phyloP scores from a whole-genome alignment of 352 stramenopile genomes.

The Pythium oligandrum region DNA sequence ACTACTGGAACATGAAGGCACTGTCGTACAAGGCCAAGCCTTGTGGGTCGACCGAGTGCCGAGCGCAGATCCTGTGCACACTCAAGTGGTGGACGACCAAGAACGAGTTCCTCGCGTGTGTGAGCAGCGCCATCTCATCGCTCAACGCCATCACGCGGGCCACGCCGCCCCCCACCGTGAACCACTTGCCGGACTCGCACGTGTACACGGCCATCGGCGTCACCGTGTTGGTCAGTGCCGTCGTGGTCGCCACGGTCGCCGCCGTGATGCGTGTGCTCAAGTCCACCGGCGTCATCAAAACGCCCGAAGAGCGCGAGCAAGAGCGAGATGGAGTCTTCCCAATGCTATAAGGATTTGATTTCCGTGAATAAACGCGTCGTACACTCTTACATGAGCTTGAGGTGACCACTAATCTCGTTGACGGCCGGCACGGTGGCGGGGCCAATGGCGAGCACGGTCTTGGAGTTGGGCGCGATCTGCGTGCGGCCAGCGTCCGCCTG shows the following conservation, averaged over 20 bases:
- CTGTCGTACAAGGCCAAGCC: conserved; percentile 40
- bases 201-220: conserved; percentile 39
- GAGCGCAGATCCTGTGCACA: conserved; percentile 59
- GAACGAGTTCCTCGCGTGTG: conserved; percentile 59
- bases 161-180: background rate
- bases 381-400: conserved; percentile 76
- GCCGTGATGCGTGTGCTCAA: conserved; percentile 30
- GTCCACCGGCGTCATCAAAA: conserved; percentile 37
- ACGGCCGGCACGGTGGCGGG: conserved; percentile 63
- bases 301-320: conserved; percentile 15
- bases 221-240: conserved; percentile 36
- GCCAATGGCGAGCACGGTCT: conserved; percentile 82
- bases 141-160: conserved; percentile 15
- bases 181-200: conserved; percentile 12
- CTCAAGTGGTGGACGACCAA: conserved; percentile 81
- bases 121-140: conserved; percentile 24
- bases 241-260: conserved; percentile 30
- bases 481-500: conserved; percentile 78
- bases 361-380: no score
- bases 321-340: conserved; percentile 49
- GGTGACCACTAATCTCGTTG: conserved; percentile 69
- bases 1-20: conserved; percentile 86
- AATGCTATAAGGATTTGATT: conserved; percentile 31
- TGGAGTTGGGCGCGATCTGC: conserved; percentile 80
- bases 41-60: conserved; percentile 42